Base-by-base conservation (phyloP, 768 basidiomycete species). In the Ramaria sp. region DNA sequence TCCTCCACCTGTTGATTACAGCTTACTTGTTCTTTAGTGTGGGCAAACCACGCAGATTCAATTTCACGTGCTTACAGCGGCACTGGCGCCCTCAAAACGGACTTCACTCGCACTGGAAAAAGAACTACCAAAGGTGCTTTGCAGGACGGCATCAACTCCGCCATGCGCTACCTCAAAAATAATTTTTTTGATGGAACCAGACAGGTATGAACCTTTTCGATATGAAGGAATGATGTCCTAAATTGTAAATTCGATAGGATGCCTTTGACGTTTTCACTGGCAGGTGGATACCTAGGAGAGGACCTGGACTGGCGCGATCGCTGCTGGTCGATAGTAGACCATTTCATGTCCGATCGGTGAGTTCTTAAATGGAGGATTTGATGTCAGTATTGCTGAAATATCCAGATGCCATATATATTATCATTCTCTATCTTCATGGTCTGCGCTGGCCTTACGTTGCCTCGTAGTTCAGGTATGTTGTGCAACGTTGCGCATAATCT, bases 261-360 rank as follows among this genome's bases (percentile, higher is more conserved):
- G 92, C 88, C 8, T 96, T 88, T 64, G 96, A 99, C 66, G 75
- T 99, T 55, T 74, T 99, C 57, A 93, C 93, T 22, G 96, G 96
- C 3, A 74, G 77, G 7, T 99, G 93, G 90, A 74, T 82, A 32
- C 88, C 94, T n/a, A 77, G 81, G 58, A 83, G 79, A 61, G 84
- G 79, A 36, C 84, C 85, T 18, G 41, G 48, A 10, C 32, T 50
- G 22, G 32, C 52, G 4, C 73, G 82, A 37, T 78, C 82, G 9
- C 71, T 91, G 57, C 72, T 95, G 45, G 73, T 79, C 16, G 93
- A 97, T 64, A 72, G 75, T 45, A 77, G 93, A 50, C 89, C 94
- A n/a, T 67, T 95, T 58, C 64, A 87, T 52, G 82, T 84, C 61
- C 86, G 89, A 64, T 82, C 90, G 36, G 93, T 95, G 63, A 64